These are phyloP conservation scores for Cicer arietinum DNA, from an alignment of 306 rosid species.

Conservation along the genomic window DNA sequence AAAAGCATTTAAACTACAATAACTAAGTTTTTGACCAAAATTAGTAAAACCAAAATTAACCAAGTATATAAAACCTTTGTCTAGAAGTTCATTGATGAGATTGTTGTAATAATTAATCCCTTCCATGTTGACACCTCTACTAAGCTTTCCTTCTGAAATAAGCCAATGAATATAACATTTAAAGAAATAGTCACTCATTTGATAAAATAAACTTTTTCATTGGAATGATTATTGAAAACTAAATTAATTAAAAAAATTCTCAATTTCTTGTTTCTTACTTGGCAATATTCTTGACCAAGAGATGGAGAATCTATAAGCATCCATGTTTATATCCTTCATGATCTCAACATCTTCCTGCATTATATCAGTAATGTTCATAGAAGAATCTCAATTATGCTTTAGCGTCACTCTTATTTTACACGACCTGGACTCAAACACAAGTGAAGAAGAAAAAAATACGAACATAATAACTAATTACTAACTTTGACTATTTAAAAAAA, in stretches of 20 bases:
- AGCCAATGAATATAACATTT: slow-evolving; percentile 3
- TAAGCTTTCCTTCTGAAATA: slow-evolving; percentile 53
- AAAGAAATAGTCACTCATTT: neutral
- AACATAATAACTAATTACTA: no score
- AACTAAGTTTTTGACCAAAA: neutral
- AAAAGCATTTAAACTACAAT: neutral
- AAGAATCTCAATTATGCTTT: slow-evolving; percentile 5
- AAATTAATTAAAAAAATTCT: neutral
- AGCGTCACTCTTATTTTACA: neutral
- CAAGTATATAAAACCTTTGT: slow-evolving; percentile 43
- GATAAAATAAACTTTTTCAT: neutral
- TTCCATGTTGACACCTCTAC: slow-evolving; percentile 59
- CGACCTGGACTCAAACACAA: no score
- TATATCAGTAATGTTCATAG: neutral
- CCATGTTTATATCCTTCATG: slow-evolving; percentile 46
- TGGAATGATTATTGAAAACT: neutral
- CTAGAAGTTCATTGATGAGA: slow-evolving; percentile 58
- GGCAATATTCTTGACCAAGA: slow-evolving; percentile 76
- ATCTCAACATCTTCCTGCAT: slow-evolving; percentile 66
- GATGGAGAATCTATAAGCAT: slow-evolving; percentile 64
- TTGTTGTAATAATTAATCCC: slow-evolving; percentile 61
- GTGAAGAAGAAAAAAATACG: no score
- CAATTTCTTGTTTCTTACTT: slow-evolving; percentile 44
- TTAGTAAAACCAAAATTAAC: neutral
- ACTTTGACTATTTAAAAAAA: no score